Evolutionary conservation across 2,329 filamentous ascomycete genomes (phyloP), one percentile per base, ranked within the genome.

Genomic region (Fusarium pseudocircinatum): DNA sequence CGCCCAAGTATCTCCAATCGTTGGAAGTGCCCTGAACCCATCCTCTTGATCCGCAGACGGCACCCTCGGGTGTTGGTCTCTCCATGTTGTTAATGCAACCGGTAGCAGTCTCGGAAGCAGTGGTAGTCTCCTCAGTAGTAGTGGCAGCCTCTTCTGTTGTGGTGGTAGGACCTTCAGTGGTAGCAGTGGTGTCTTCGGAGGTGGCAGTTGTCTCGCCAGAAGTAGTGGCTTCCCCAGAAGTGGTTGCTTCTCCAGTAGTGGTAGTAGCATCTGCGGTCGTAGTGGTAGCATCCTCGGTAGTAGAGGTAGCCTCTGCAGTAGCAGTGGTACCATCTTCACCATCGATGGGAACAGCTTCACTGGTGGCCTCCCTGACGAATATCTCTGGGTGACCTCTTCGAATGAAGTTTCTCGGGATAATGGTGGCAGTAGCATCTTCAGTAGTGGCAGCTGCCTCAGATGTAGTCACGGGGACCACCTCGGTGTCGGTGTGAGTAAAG

Each of bases 1-100:
- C 2, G 2, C 39, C 28, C 3, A 64, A 6, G 4, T 14, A 24
- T 20, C 16, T 44, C 30, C 30, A 64, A 5, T 28, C 18, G 15
- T 8, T 2, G 2, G 49, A 26, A 12, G 2, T 11, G 6, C 49
- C 3, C 24, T 4, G 7, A 3, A 8, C 5, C 4, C 18, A 36
- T 1, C 28, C 58, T 7, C 6, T 8, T 9, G 13, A 4, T 1
- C 46, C 62, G 28, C 46, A 65, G 4, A 34, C 6, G 2, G 34
- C n/a, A 16, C 30, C 40, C 2, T 34, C 10, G 1, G 58, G 58
- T 14, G 62, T 20, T 16, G 58, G 58, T 2, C 28, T 26, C 22
- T 65, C 28, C 11, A 65, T 28, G 6, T 53, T 36, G 3, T 65
- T 37, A 0, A 28, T 1, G 7, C 62, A 65, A 4, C 42, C n/a